Evolutionary conservation across 768 basidiomycete genomes (phyloP), one percentile per base, ranked within the genome.

Genomic region (Pulveroboletus sp.): DNA sequence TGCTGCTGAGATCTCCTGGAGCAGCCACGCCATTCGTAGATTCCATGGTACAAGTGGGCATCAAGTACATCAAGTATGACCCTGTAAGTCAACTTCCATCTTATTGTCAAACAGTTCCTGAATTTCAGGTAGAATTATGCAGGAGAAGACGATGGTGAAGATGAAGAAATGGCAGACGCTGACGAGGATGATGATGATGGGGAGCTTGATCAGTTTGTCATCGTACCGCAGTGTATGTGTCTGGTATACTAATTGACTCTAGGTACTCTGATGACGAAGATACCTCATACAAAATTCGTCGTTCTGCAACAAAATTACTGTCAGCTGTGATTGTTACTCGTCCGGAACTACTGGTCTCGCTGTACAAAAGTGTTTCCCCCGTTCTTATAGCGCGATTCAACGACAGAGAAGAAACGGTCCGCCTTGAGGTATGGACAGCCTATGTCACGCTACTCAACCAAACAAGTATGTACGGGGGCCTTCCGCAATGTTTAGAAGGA

Each of bases 201-300:
- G 15, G 89, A 86, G 18, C 78, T 86, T 18, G 85, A 87, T 56
- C 86, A 89, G 86, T 88, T 60, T 61, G 85, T 71, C 11, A 36
- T 56, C 24, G 3, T 15, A 17, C 32, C 8, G 0, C 33, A 5
- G 10, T 18, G 26, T 8, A 17, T 9, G 17, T 43, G 11, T 48
- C 33, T 33, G 30, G 3, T 8, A 24, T 55, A 46, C 12, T 43
- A 39, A 54, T 39, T 11, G 28, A 24, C 33, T 46, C 26, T 56
- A 94, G 91, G 55, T 97, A 96, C 67, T 93, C 92, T 6, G 96
- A 99, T 59, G 96, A 99, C 50, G 96, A 98, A 67, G 96, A 99
- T 63, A 90, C 89, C 10, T 97, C 95, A 0, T 98, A 96, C 80
- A 97, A 97, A 69, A 91, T 96, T 50, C 86, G 96, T 56, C 83